Percentiles rank a stretch among this genome's conserved stretches.
phyloP scores from a whole-genome alignment of 306 rosid genomes.

The Inga oerstediana region DNA sequence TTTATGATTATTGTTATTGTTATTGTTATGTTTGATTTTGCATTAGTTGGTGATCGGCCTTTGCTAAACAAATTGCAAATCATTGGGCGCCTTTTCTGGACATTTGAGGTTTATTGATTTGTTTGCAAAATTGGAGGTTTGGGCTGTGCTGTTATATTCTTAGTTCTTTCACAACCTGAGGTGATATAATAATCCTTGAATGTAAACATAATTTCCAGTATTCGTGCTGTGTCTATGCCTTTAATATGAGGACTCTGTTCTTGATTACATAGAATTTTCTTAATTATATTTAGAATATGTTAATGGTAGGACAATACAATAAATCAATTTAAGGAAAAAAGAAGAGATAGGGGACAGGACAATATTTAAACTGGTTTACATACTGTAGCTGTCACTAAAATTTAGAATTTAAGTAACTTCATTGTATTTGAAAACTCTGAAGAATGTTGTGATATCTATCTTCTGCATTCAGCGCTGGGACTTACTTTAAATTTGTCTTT shows the following conservation, averaged over 20 bases:
- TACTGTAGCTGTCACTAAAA: neutral
- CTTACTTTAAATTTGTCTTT: neutral
- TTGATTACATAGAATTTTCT: neutral
- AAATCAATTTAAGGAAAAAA: neutral
- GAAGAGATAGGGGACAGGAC: neutral
- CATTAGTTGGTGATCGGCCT: neutral
- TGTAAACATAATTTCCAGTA: neutral
- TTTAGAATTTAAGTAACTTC: neutral
- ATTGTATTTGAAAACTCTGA: neutral
- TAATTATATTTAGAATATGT: constrained; percentile 8
- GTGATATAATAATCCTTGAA: neutral
- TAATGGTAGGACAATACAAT: neutral
- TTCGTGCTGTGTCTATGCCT: neutral
- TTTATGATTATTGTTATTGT: neutral
- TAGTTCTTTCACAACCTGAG: neutral
- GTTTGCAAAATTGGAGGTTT: neutral
- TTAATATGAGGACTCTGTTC: neutral
- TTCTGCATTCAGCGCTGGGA: neutral
- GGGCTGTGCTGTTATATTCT: neutral
- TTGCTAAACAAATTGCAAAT: neutral
- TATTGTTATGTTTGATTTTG: neutral
- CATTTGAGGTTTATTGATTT: neutral
- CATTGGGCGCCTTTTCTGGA: neutral
- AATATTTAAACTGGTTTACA: neutral
- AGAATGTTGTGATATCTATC: neutral